Evolutionary conservation across 441 rosid species (phyloP), one percentile per base, ranked within the genome.

Genomic region (Bocquillonia castaneifolia): DNA sequence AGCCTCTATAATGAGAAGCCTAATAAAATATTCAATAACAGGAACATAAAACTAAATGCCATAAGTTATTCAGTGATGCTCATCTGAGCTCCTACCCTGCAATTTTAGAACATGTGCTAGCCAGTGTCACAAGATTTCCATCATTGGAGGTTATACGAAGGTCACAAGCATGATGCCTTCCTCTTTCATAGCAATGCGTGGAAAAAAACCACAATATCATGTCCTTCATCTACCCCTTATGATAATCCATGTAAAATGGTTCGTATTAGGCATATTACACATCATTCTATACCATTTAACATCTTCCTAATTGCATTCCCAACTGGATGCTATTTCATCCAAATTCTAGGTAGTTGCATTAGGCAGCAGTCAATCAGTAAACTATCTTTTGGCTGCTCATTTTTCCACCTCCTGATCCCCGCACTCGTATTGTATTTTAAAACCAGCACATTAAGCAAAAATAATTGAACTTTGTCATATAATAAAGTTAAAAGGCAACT

Each of bases 361-460:
- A 60, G 18, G 51, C 39, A 53, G 39, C 22, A n/a, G 42, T 60
- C 26, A 39, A 25, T 59, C 26, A 23, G 45, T 10, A 17, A 2
- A 3, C 20, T 59, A 52, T 31, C n/a, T 18, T 47, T 25, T 37
- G 37, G 26, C 40, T 69, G 32, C 28, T 53, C 39, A 53, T 39
- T 39, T 60, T 26, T 69, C 25, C 29, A 29, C 40, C 32, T 52
- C 22, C 18, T 15, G 26, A 48, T 40, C 7, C 52, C 54, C 48
- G 29, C 42, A 64, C 10, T 26, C 40, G n/a, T 37, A 65, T 28
- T 65, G n/a, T n/a, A n/a, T n/a, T n/a, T n/a, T n/a, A n/a, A 32
- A 69, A 54, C 26, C 53, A 51, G 57, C 50, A 14, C 50, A 55
- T 18, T 23, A 62, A 58, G 31, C 58, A 65, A 57, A 52, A 65